Evolutionary conservation across 1,139 yeast species (phyloP).

Genomic region (Candida sanyaensis): DNA sequence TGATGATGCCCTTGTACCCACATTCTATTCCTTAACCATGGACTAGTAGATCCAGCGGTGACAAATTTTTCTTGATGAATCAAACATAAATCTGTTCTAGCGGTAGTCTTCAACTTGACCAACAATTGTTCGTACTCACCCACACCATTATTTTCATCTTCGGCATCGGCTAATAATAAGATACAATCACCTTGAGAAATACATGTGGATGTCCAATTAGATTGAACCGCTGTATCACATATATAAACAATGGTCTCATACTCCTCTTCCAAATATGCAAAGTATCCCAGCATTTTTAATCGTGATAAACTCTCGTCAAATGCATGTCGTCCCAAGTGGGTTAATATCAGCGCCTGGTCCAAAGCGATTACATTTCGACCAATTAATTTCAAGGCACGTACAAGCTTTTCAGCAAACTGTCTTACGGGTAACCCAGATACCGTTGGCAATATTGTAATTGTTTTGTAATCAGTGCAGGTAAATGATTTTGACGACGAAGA

Average conservation of each 20-base stretch:
- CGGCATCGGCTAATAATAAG: conserved; percentile 68
- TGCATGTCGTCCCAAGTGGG: conserved; percentile 87
- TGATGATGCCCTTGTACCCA: conserved; percentile 97
- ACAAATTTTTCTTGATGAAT: conserved; percentile 84
- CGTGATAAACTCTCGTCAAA: conserved; percentile 82
- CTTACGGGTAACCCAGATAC: conserved; percentile 78
- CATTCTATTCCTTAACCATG: conserved; percentile 79
- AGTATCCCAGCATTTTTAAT: conserved; percentile 82
- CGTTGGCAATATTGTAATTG: conserved; percentile 83
- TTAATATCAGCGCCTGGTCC: conserved; percentile 78
- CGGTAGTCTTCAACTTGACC: conserved; percentile 76
- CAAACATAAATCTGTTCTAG: conserved; percentile 83
- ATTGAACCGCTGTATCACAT: conserved; percentile 80
- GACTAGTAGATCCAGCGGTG: conserved; percentile 78
- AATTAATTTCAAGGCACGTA: conserved; percentile 67
- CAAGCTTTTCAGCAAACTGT: conserved; percentile 77
- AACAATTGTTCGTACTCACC: conserved; percentile 86
- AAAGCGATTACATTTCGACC: conserved; percentile 75
- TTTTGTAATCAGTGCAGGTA: conserved; percentile 60
- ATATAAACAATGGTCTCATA: conserved; percentile 85
- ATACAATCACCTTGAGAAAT: conserved; percentile 95
- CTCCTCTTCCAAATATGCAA: conserved; percentile 88
- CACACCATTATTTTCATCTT: conserved; percentile 63
- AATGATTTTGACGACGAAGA: conserved; percentile 31
- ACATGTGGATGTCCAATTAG: conserved; percentile 92